Evolutionary conservation across 2,329 filamentous ascomycete species (phyloP), one percentile per base, ranked within the genome.

Genomic region (Beauveria australis): DNA sequence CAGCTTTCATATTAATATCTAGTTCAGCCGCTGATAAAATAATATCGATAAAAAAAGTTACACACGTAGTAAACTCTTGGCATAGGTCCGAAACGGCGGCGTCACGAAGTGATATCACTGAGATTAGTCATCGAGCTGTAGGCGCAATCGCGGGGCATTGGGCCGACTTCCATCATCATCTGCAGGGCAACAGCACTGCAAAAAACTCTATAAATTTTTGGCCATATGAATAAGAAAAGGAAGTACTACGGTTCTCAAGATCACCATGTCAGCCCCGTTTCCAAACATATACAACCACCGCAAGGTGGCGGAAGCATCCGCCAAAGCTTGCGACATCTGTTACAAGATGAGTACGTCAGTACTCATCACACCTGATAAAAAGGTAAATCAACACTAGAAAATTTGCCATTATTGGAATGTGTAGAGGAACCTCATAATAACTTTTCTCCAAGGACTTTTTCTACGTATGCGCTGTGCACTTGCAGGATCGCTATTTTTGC

Each of bases 301-400:
- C 54, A 90, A 86, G 66, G 93, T 97, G 41, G 92, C 92, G 14
- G 91, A 96, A 33, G 83, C 85, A n/a, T 83, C 88, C 1, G 83
- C 90, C 14, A 96, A 90, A 74, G 81, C 90, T 54, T 99, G 94
- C 75, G 89, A 91, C 74, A 85, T 97, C 64, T 97, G 94, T 80
- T 95, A 88, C 79, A 96, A 94, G 75, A 89, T 89, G 9, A 91
- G 88, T 62, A 85, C 87, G 7, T 95, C 88, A 65, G 93, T 97
- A 19, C 79, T 99, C 59, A 90, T 96, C 66, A 95, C 92, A 9
- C 84, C 89, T 0, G 92, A 95, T 68, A 92, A 91, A 69, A 94
- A 93, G 85, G 92, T 94, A 47, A 14, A 47, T 18, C 26, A 33
- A 26, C n/a, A 2, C 43, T 6, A 46, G 5, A 46, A 22, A 22